These are phyloP conservation scores for Neurospora sp. DNA, from an alignment of 495 filamentous ascomycete species.

Conservation along the genomic window DNA sequence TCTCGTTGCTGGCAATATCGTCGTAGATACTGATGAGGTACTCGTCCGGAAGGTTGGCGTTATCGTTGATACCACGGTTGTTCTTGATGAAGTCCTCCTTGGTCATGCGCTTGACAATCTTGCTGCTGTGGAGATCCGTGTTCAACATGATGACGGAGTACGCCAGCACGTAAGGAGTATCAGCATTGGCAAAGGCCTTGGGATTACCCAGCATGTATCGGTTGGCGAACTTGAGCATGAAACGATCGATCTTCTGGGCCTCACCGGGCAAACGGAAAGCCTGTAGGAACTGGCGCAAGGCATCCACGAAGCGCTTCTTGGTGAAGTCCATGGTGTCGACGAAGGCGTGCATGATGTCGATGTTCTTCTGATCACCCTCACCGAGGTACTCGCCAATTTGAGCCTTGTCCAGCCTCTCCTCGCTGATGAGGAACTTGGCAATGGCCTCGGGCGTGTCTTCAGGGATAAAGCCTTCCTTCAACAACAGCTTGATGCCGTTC, in stretches of 20 bases:
- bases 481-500: conserved; percentile 72
- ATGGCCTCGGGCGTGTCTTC: conserved; percentile 71
- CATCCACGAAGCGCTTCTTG: conserved; percentile 88
- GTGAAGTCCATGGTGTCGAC: conserved; percentile 92
- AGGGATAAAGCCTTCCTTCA: conserved; percentile 77
- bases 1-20: conserved; percentile 84
- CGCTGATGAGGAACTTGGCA: conserved; percentile 65
- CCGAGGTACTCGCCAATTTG: conserved; percentile 92
- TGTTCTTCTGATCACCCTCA: conserved; percentile 83
- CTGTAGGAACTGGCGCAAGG: conserved; percentile 83
- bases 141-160: conserved; percentile 98
- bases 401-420: conserved; percentile 75
- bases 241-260: conserved; percentile 98
- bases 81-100: conserved; percentile 98
- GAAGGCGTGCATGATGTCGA: conserved; percentile 97
- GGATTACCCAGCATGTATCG: conserved; percentile 91
- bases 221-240: conserved; percentile 98
- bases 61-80: conserved; percentile 97
- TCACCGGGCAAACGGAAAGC: conserved; percentile 92
- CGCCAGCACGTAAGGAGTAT: conserved; percentile 90
- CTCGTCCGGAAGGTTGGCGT: conserved; percentile 83
- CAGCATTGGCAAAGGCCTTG: conserved; percentile 94
- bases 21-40: conserved; percentile 86
- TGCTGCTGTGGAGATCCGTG: conserved; percentile 85
- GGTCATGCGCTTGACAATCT: conserved; percentile 82